phyloP scores from a whole-genome alignment of 1,284 basidiomycete genomes.

The Trametes polyzona region DNA sequence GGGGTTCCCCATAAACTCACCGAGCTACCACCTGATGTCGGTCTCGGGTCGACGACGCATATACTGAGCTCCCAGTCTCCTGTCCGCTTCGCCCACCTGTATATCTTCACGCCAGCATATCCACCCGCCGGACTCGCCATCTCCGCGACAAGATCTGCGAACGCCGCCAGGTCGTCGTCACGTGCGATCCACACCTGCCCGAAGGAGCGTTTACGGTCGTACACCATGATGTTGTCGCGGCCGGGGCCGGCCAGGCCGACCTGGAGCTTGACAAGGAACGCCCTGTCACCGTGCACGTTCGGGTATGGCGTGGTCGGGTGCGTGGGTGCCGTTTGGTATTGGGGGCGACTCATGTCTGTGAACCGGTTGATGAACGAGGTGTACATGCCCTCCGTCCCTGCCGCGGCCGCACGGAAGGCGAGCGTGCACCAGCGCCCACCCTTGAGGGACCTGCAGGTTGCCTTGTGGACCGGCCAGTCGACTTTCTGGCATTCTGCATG shows the following conservation, averaged over 20 bases:
- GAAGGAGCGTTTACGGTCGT: slow-evolving; percentile 46
- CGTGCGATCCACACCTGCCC: slow-evolving; percentile 33
- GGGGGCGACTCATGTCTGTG: slow-evolving; percentile 2
- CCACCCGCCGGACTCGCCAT: slow-evolving; percentile 23
- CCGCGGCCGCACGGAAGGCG: slow-evolving; percentile 26
- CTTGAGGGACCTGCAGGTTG: slow-evolving; percentile 42
- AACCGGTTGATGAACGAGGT: slow-evolving; percentile 16
- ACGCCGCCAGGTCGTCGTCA: slow-evolving; percentile 15
- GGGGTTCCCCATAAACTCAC: no score
- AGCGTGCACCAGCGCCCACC: slow-evolving; percentile 44
- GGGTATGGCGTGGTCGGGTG: slow-evolving; percentile 21
- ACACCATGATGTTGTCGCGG: slow-evolving; percentile 37
- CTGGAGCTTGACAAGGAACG: slow-evolving; percentile 49
- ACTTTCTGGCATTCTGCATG: slow-evolving; percentile 42
- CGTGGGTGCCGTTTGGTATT: background rate
- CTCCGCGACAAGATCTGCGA: slow-evolving; percentile 25
- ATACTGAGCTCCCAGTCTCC: slow-evolving; percentile 34
- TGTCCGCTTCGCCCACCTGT: slow-evolving; percentile 36
- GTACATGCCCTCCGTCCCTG: slow-evolving; percentile 20
- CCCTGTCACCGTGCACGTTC: slow-evolving; percentile 40
- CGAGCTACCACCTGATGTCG: slow-evolving; percentile 28
- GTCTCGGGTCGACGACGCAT: slow-evolving; percentile 28
- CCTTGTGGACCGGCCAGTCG: slow-evolving; percentile 47
- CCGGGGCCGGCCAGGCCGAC: slow-evolving; percentile 2
- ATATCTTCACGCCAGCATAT: slow-evolving; percentile 34